Base-by-base conservation (phyloP, 495 filamentous ascomycete genomes). In the Daldinia vernicosa region DNA sequence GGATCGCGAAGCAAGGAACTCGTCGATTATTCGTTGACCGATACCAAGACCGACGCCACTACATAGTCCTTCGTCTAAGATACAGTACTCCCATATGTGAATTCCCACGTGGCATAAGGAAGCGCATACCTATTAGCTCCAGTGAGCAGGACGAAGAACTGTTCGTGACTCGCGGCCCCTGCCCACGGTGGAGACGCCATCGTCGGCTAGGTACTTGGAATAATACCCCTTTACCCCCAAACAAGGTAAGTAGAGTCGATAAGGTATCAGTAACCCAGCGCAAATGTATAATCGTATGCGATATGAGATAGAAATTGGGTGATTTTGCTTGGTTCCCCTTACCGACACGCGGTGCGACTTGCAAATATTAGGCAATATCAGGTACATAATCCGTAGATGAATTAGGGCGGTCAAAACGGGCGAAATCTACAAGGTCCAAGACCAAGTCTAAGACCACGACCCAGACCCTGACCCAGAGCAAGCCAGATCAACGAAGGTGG, bases 21-120 rank as follows among this genome's bases (percentile, higher is more conserved):
- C 94, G 82, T 97, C 90, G 67, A 95, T 94, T 17, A 98, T 85
- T 64, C 96, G 94, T 66, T 89, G 87, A 74, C 92, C 93, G 62
- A 92, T 95, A 55, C 91, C 89, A 71, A 93, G 93, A 40, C 95
- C 95, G 63, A 99, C 89, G 53, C 95, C 95, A 79, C 96, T 98
- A 40, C 17, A 60, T 30, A 69, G 33, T 64, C 57, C 39, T 63
- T 53, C 77, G 63, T 72, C 66, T 77, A 50, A 74, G 63, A 66
- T 43, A 60, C 27, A 15, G 28, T 71, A 27, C 17, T 73, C 30
- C 43, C 30, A 32, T 40, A n/a, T 11, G 53, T 11, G 51, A 15
- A 8, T 53, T 35, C 32, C 6, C 37, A 40, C 43, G 43, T 47
- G 43, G 43, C 43, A 47, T 47, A 63, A 63, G 52, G 14, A 28